These are phyloP conservation scores for Mycothermus thermophilus DNA, from an alignment of 495 filamentous ascomycete genomes.

Conservation along the genomic window DNA sequence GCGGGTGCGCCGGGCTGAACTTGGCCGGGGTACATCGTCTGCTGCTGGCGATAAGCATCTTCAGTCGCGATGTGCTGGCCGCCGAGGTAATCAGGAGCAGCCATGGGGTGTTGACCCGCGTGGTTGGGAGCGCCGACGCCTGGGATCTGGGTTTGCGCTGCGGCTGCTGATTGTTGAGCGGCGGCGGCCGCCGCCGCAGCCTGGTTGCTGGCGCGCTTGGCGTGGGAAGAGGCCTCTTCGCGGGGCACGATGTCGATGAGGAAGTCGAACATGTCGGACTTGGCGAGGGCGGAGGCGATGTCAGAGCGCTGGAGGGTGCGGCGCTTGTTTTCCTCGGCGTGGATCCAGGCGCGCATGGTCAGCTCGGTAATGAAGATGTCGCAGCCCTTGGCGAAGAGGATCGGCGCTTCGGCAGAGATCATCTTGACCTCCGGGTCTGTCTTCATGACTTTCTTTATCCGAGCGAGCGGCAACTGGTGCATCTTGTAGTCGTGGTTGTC, in stretches of 20 bases:
- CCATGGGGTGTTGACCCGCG: slow-evolving; percentile 23
- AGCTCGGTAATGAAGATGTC: slow-evolving; percentile 99
- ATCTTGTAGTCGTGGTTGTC: slow-evolving; percentile 97
- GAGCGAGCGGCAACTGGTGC: slow-evolving; percentile 85
- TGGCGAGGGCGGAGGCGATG: slow-evolving; percentile 86
- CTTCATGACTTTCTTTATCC: slow-evolving; percentile 99
- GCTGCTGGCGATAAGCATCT: slow-evolving; percentile 65
- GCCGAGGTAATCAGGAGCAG: slow-evolving; percentile 52
- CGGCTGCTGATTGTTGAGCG: slow-evolving; percentile 36
- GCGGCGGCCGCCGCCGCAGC: slow-evolving; percentile 36
- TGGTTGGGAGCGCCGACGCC: slow-evolving; percentile 49
- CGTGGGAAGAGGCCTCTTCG: slow-evolving; percentile 76
- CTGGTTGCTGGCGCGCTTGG: slow-evolving; percentile 47
- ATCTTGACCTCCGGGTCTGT: slow-evolving; percentile 98
- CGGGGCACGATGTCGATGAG: slow-evolving; percentile 96
- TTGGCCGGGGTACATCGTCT: slow-evolving; percentile 62
- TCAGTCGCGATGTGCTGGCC: slow-evolving; percentile 39
- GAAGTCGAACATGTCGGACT: slow-evolving; percentile 99
- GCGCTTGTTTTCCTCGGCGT: slow-evolving; percentile 96
- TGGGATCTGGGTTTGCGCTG: slow-evolving; percentile 42
- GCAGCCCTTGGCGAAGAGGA: slow-evolving; percentile 95
- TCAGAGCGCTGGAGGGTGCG: slow-evolving; percentile 90
- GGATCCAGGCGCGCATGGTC: slow-evolving; percentile 99
- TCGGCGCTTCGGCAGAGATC: slow-evolving; percentile 97
- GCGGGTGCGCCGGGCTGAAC: slow-evolving; percentile 56